Evolutionary conservation across 495 filamentous ascomycete genomes (phyloP).

Genomic region (Cercophora scortea): DNA sequence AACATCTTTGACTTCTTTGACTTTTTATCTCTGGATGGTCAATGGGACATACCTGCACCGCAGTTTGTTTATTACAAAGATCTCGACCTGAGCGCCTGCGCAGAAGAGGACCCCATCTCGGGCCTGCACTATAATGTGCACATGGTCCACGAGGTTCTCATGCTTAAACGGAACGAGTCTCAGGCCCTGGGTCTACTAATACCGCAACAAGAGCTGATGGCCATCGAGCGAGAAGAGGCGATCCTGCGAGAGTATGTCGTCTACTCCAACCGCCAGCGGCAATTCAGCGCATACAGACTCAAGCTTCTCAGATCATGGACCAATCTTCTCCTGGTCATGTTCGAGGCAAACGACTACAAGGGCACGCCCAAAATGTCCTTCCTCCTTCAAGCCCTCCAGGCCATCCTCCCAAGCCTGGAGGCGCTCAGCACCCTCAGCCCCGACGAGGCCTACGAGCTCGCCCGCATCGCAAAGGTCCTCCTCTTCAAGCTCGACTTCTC

Average conservation of each 20-base stretch:
- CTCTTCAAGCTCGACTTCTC: constrained; percentile 62
- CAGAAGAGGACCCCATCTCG: constrained; percentile 40
- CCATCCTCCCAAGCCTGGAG: constrained; percentile 80
- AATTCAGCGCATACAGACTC: constrained; percentile 50
- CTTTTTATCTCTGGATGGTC: constrained; percentile 67
- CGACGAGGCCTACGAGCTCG: constrained; percentile 61
- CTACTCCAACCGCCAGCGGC: constrained; percentile 55
- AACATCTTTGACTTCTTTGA: constrained; percentile 91
- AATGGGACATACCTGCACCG: constrained; percentile 40
- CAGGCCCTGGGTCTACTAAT: constrained; percentile 40
- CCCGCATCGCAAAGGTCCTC: constrained; percentile 66
- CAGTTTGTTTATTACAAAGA: constrained; percentile 48
- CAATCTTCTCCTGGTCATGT: constrained; percentile 68
- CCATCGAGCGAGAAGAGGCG: constrained; percentile 50
- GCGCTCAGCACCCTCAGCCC: constrained; percentile 55
- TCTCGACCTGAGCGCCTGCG: constrained; percentile 54
- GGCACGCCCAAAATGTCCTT: constrained; percentile 60
- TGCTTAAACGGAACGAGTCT: constrained; percentile 48
- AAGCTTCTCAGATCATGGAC: constrained; percentile 70
- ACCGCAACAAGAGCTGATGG: constrained; percentile 47
- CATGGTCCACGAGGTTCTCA: constrained; percentile 56
- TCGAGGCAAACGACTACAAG: constrained; percentile 69
- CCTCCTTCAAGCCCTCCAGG: constrained; percentile 74
- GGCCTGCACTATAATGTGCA: constrained; percentile 48
- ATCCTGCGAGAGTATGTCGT: constrained; percentile 47